Conservation (phyloP, 306 rosid species). For the Fragaria nilgerrensis region DNA sequence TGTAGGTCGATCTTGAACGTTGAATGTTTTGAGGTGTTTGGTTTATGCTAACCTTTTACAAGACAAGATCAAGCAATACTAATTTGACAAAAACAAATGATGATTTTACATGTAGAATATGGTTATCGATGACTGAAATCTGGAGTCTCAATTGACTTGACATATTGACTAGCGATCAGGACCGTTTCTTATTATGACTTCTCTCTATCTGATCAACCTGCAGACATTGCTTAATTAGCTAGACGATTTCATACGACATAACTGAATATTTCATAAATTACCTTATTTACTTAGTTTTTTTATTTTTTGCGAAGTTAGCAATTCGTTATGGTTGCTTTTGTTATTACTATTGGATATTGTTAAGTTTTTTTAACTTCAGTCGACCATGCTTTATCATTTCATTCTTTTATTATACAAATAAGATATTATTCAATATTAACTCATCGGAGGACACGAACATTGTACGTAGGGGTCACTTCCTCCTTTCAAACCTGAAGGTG, state of each 20-base stretch:
- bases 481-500: neutral
- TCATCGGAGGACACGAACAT: too few relatives aligned
- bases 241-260: too few relatives aligned
- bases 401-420: too few relatives aligned
- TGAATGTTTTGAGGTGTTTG: neutral
- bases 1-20: neutral
- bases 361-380: too few relatives aligned
- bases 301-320: neutral
- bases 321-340: neutral
- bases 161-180: neutral
- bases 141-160: constrained; percentile 18
- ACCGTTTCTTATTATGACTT: neutral
- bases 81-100: neutral
- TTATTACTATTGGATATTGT: neutral
- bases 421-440: too few relatives aligned
- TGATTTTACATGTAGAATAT: neutral
- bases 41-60: neutral
- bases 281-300: too few relatives aligned
- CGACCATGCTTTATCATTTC: neutral
- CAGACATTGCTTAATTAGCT: neutral
- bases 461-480: too few relatives aligned
- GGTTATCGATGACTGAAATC: neutral
- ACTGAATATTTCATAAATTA: neutral
- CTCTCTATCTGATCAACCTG: neutral
- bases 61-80: neutral